Evolutionary conservation across 2,329 filamentous ascomycete species (phyloP), one percentile per base, ranked within the genome.

Genomic region (Rhinocladiella mackenziei): DNA sequence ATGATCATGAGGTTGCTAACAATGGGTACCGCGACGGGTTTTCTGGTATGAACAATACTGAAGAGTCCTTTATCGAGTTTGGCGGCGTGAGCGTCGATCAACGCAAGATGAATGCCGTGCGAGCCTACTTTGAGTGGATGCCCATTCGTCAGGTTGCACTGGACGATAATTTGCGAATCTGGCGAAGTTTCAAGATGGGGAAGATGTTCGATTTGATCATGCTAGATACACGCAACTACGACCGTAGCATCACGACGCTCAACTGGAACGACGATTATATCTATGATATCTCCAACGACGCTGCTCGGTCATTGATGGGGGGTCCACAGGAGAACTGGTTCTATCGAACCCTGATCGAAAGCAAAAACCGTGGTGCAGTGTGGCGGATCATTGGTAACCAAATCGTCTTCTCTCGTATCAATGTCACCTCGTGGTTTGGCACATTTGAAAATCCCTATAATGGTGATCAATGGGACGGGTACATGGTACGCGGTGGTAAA

Each of bases 311-410:
- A 0, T 65, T 89, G 53, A 87, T 89, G 83, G 84, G 84, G 2
- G 69, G 74, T 1, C 75, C 76, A 8, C 84, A 89, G 60, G 85
- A 89, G 62, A 76, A 78, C 55, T 89, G 85, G 85, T 82, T 86
- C 64, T 84, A 84, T 60, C 71, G 72, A 33, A 66, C 72, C 30
- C 66, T 86, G 5, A 71, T 70, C 4, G 61, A 73, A 36, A 83
- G 80, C 1, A 69, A 75, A n/a, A 57, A 76, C 11, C 75, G 83
- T n/a, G 80, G 79, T 17, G 80, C 83, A 0, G 73, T 75, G 1
- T 89, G 84, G 84, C 72, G 84, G 28, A 61, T 89, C 13, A 74
- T 89, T 31, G 84, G 84, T 7, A 83, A 80, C 19, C 84, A 87
- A 60, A 78, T 83, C 30, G 66, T 86, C 37, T 86, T 87, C 64